Conservation (phyloP, 805 yeast species). For the Candida endomychidarum region DNA sequence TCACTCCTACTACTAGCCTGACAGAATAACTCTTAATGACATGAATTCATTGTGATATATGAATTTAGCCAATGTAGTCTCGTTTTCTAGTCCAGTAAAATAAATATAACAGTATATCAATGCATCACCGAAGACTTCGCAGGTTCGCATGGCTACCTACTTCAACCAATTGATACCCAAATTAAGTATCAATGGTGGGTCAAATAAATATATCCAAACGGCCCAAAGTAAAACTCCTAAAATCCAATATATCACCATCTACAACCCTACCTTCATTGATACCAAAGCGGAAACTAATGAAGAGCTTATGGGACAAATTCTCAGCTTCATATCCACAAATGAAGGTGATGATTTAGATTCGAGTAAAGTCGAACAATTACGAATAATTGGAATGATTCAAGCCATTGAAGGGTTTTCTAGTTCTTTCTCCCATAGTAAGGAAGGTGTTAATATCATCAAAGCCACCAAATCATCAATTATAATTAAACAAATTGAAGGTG, state of each 20-base stretch:
- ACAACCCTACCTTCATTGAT: constrained; percentile 29
- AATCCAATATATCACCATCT: constrained; percentile 22
- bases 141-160: constrained; percentile 14
- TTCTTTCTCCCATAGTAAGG: constrained; percentile 20
- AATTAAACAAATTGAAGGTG: constrained; percentile 24
- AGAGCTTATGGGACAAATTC: constrained; percentile 31
- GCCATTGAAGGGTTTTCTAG: constrained; percentile 34
- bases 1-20: too few species aligned
- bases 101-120: too few species aligned
- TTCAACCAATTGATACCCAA: constrained; percentile 33
- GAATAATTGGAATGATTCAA: constrained; percentile 35
- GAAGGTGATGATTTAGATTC: constrained; percentile 11
- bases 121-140: neutral
- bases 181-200: constrained; percentile 15
- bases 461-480: constrained; percentile 27
- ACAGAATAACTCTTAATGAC: too few species aligned
- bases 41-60: too few species aligned
- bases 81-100: too few species aligned
- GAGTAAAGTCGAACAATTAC: constrained; percentile 24
- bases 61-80: too few species aligned
- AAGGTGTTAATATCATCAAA: constrained; percentile 19
- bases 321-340: constrained; percentile 26
- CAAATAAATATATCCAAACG: constrained; percentile 15
- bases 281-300: constrained; percentile 28
- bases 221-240: constrained; percentile 15